phyloP scores from a whole-genome alignment of 805 yeast genomes.

The Cyberlindnera veronae region DNA sequence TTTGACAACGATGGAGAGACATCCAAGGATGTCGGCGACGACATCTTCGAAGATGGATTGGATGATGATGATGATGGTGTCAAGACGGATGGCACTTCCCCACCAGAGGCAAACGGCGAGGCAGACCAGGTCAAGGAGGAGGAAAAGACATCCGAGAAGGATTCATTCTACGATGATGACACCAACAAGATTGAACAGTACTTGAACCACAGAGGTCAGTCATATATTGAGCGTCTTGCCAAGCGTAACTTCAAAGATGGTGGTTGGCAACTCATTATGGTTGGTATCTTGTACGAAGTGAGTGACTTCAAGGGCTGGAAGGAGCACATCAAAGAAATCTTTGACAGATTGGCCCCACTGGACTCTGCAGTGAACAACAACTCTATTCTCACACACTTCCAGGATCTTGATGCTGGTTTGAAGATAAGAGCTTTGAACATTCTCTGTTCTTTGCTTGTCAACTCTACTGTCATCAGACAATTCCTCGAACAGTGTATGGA shows the following conservation, averaged over 20 bases:
- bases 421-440: slow-evolving; percentile 58
- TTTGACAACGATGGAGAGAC: slow-evolving; percentile 8
- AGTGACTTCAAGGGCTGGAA: slow-evolving; percentile 55
- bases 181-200: slow-evolving; percentile 32
- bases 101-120: neutral
- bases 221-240: slow-evolving; percentile 78
- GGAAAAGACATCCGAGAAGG: slow-evolving; percentile 17
- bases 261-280: slow-evolving; percentile 73
- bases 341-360: slow-evolving; percentile 55
- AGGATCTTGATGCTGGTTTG: slow-evolving; percentile 46
- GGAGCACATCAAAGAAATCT: slow-evolving; percentile 46
- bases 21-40: slow-evolving; percentile 27
- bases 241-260: slow-evolving; percentile 79
- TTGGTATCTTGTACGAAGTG: slow-evolving; percentile 66
- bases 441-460: slow-evolving; percentile 58
- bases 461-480: slow-evolving; percentile 54
- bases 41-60: slow-evolving; percentile 4
- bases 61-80: neutral
- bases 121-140: slow-evolving; percentile 20
- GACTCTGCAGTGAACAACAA: slow-evolving; percentile 45
- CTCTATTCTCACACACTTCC: slow-evolving; percentile 53
- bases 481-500: slow-evolving; percentile 70
- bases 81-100: neutral
- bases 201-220: slow-evolving; percentile 52
- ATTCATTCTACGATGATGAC: slow-evolving; percentile 16